Evolutionary conservation across 352 stramenopile species (phyloP).

Genomic region (Phytophthora foliorum): DNA sequence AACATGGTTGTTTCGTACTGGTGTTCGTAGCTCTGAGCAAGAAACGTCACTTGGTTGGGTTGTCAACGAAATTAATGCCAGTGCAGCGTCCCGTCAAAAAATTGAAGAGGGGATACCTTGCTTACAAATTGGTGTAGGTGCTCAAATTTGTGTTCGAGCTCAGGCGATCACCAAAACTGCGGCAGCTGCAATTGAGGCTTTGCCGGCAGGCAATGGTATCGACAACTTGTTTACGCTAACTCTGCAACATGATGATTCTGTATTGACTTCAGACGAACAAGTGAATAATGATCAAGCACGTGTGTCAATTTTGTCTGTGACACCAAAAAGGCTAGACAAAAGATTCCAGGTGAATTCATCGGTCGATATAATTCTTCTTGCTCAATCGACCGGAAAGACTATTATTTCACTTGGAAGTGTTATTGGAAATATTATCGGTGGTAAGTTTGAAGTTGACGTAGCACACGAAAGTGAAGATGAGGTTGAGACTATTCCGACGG

Average conservation of each 20-base stretch:
- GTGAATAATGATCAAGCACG: background rate
- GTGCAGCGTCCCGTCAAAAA: slow-evolving; percentile 3
- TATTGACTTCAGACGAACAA: background rate
- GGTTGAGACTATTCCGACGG: background rate
- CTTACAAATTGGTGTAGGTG: slow-evolving; percentile 8
- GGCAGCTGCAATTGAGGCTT: background rate
- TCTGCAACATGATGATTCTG: background rate
- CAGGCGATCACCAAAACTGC: slow-evolving; percentile 28
- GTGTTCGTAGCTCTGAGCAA: background rate
- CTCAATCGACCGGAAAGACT: background rate
- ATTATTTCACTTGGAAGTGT: slow-evolving; percentile 22
- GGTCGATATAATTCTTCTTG: slow-evolving; percentile 14
- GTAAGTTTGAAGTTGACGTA: slow-evolving; percentile 22
- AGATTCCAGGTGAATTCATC: background rate
- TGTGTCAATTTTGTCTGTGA: slow-evolving; percentile 23
- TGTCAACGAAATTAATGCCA: slow-evolving; percentile 12
- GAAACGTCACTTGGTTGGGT: slow-evolving; percentile 15
- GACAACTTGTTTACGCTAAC: slow-evolving; percentile 16
- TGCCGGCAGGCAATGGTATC: background rate
- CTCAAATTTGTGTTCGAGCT: slow-evolving; percentile 14
- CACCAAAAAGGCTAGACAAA: background rate
- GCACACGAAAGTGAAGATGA: background rate
- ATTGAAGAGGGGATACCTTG: slow-evolving; percentile 15
- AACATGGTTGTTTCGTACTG: slow-evolving; percentile 8
- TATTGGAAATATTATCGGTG: slow-evolving; percentile 19